These are phyloP conservation scores for Acanthamoeba lenticulata DNA, from an alignment of 208 protist species.

Conservation along the genomic window DNA sequence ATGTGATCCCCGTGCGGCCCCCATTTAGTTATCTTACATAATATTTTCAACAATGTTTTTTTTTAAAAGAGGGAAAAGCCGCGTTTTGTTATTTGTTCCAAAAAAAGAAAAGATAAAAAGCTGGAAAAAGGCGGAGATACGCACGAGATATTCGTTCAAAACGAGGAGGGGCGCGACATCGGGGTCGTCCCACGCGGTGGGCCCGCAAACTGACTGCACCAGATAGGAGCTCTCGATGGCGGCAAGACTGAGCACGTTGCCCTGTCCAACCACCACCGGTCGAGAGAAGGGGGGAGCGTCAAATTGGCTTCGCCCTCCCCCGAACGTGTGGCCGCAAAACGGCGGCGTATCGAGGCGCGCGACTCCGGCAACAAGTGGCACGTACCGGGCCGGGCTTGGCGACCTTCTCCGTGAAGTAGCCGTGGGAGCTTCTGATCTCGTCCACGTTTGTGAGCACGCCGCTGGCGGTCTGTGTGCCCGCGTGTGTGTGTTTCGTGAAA, in stretches of 20 bases:
- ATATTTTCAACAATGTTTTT: too few relatives aligned
- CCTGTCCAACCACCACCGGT: not conserved
- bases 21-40: too few relatives aligned
- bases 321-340: too few relatives aligned
- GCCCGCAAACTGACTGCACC: not conserved
- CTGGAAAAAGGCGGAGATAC: too few relatives aligned
- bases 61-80: too few relatives aligned
- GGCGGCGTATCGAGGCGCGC: not conserved
- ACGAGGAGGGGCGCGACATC: constrained; percentile 72
- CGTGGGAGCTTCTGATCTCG: not conserved
- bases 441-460: not conserved
- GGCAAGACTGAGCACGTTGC: constrained; percentile 44
- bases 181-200: constrained; percentile 25
- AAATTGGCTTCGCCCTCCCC: too few relatives aligned
- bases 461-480: not conserved
- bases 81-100: too few relatives aligned
- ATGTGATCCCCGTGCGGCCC: too few relatives aligned
- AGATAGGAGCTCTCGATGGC: constrained; percentile 72
- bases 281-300: not conserved
- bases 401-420: not conserved
- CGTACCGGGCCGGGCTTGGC: not conserved
- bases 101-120: not conserved
- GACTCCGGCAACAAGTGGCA: not conserved
- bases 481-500: not conserved
- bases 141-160: constrained; percentile 73